Evolutionary conservation across 2,329 filamentous ascomycete species (phyloP).

Genomic region (Talaromyces sp.): DNA sequence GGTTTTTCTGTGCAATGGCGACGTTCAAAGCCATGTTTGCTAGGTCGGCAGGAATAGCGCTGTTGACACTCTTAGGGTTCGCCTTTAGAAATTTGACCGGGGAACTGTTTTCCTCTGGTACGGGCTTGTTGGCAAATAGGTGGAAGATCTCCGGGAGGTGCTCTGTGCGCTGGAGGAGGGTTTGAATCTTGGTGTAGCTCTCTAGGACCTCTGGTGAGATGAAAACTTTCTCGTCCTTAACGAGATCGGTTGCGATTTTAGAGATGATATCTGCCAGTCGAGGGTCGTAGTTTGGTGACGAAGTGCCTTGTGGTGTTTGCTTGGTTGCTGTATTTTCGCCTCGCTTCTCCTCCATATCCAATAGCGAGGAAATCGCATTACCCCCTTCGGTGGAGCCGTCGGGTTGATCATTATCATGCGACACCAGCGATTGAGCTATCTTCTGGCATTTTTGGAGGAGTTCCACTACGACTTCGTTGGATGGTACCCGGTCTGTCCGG

Average conservation of each 20-base stretch:
- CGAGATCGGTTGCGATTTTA: slow-evolving; percentile 65
- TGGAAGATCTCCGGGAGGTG: slow-evolving; percentile 78
- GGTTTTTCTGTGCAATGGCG: slow-evolving; percentile 76
- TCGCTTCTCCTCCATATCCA: slow-evolving; percentile 45
- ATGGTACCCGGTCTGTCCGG: slow-evolving; percentile 33
- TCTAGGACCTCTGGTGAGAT: slow-evolving; percentile 74
- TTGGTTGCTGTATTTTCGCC: slow-evolving; percentile 14
- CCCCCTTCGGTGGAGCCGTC: slow-evolving; percentile 26
- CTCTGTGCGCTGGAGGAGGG: slow-evolving; percentile 70
- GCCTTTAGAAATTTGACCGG: slow-evolving; percentile 63
- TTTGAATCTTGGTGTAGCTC: slow-evolving; percentile 76
- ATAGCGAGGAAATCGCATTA: slow-evolving; percentile 44
- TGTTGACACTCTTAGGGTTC: slow-evolving; percentile 69
- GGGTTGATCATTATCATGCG: slow-evolving; percentile 26
- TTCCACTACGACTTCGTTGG: slow-evolving; percentile 37
- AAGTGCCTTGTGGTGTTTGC: slow-evolving; percentile 21
- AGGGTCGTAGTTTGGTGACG: slow-evolving; percentile 34
- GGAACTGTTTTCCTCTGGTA: slow-evolving; percentile 63
- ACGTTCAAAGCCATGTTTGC: slow-evolving; percentile 75
- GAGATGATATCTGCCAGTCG: slow-evolving; percentile 52
- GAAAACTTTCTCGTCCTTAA: slow-evolving; percentile 75
- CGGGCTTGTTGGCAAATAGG: slow-evolving; percentile 81
- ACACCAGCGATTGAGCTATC: slow-evolving; percentile 35
- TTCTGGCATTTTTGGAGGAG: slow-evolving; percentile 40
- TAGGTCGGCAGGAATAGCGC: slow-evolving; percentile 70